phyloP scores from a whole-genome alignment of 2,329 filamentous ascomycete genomes.

The Ceratocystis cacaofunesta region DNA sequence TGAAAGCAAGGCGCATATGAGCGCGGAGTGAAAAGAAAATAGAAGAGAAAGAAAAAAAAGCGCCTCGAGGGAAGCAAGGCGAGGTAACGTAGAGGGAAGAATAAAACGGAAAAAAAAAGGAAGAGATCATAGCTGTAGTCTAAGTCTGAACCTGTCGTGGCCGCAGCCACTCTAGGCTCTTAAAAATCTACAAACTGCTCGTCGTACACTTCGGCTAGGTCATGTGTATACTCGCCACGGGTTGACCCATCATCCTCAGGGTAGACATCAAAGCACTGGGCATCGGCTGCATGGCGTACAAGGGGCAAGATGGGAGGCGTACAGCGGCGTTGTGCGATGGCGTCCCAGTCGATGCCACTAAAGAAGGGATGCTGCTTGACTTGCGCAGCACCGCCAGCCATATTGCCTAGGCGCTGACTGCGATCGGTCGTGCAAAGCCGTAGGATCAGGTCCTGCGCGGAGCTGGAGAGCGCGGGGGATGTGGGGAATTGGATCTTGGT shows the following conservation, averaged over 20 bases:
- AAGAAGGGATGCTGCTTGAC: constrained; percentile 72
- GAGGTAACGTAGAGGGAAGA: background rate
- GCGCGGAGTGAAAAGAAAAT: background rate
- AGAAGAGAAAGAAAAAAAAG: background rate
- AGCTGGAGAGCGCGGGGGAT: constrained; percentile 47
- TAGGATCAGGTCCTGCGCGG: constrained; percentile 60
- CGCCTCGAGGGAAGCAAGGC: background rate
- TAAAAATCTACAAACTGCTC: constrained; percentile 57
- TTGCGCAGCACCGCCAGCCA: constrained; percentile 53
- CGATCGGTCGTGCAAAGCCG: constrained; percentile 67
- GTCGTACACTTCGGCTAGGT: constrained; percentile 55
- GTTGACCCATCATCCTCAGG: constrained; percentile 56
- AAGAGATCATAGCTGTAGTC: background rate
- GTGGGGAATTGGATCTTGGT: constrained; percentile 61
- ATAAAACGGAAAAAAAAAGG: background rate
- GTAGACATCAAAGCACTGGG: constrained; percentile 70
- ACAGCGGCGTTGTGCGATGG: constrained; percentile 47
- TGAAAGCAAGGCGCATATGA: background rate
- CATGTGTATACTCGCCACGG: constrained; percentile 43
- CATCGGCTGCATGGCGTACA: constrained; percentile 55
- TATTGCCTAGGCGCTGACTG: constrained; percentile 62
- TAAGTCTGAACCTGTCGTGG: background rate
- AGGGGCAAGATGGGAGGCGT: constrained; percentile 63
- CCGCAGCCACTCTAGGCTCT: constrained; percentile 14
- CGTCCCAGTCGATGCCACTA: constrained; percentile 56